phyloP scores from a whole-genome alignment of 1,284 basidiomycete species.

The Cryptococcus sp. region DNA sequence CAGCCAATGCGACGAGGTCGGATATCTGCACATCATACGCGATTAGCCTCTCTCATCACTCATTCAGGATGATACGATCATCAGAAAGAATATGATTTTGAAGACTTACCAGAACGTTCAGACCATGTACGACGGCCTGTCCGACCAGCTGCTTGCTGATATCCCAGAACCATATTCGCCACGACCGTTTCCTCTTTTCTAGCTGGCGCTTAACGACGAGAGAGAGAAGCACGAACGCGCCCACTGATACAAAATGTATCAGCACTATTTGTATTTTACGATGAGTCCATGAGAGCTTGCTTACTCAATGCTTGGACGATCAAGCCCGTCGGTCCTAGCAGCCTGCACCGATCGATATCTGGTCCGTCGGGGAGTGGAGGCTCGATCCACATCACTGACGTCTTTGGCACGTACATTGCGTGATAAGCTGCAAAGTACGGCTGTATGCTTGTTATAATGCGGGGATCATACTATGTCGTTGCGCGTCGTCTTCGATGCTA shows the following conservation, averaged over 20 bases:
- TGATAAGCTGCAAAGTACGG: too few relatives aligned
- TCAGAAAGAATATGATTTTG: not conserved
- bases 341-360: conserved; percentile 44
- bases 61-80: not conserved
- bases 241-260: conserved; percentile 67
- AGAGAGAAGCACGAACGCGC: conserved; percentile 78
- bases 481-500: too few relatives aligned
- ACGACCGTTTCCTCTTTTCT: conserved; percentile 80
- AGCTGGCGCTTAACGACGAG: conserved; percentile 85
- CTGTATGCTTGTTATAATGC: too few relatives aligned
- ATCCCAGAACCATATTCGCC: conserved; percentile 91
- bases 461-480: too few relatives aligned
- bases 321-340: conserved; percentile 55
- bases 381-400: too few relatives aligned
- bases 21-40: conserved; percentile 41
- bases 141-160: conserved; percentile 90
- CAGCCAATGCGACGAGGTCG: conserved; percentile 61
- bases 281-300: not conserved
- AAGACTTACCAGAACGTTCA: conserved; percentile 71
- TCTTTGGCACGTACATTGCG: too few relatives aligned
- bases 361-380: conserved; percentile 1
- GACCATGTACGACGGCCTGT: conserved; percentile 83
- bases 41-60: conserved; percentile 6
- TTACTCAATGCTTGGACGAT: conserved; percentile 46
- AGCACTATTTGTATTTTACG: conserved; percentile 1